phyloP scores from a whole-genome alignment of 2,329 filamentous ascomycete species.

The Cladophialophora chaetospira region DNA sequence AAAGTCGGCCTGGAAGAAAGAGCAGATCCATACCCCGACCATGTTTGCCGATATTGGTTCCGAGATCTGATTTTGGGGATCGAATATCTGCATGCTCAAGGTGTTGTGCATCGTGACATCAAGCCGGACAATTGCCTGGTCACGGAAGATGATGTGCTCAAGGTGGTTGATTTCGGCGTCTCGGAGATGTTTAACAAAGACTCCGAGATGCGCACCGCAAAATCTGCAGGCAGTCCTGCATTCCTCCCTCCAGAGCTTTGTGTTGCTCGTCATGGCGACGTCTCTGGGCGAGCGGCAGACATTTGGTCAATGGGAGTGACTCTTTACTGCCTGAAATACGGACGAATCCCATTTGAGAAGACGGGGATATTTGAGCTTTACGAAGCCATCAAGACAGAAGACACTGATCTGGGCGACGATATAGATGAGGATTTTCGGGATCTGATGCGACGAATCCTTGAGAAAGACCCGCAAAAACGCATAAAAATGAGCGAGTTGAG shows the following conservation, averaged over 20 bases:
- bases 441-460: slow-evolving; percentile 71
- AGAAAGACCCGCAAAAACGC: slow-evolving; percentile 81
- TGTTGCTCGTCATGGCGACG: slow-evolving; percentile 78
- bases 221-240: slow-evolving; percentile 90
- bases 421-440: slow-evolving; percentile 71
- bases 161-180: slow-evolving; percentile 94
- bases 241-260: slow-evolving; percentile 94
- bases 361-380: slow-evolving; percentile 82
- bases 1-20: slow-evolving; percentile 84
- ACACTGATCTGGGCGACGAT: slow-evolving; percentile 62
- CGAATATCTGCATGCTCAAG: slow-evolving; percentile 92
- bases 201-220: slow-evolving; percentile 83
- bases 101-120: slow-evolving; percentile 93
- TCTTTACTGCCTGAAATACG: slow-evolving; percentile 88
- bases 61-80: slow-evolving; percentile 92
- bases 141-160: slow-evolving; percentile 88
- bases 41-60: slow-evolving; percentile 87
- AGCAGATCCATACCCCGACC: slow-evolving; percentile 78
- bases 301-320: slow-evolving; percentile 99
- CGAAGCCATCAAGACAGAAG: slow-evolving; percentile 77
- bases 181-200: slow-evolving; percentile 97
- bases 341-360: slow-evolving; percentile 81
- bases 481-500: slow-evolving; percentile 81
- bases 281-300: slow-evolving; percentile 86
- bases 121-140: slow-evolving; percentile 95